Base-by-base conservation (phyloP, 345 rosid species). In the Camelina laxa region DNA sequence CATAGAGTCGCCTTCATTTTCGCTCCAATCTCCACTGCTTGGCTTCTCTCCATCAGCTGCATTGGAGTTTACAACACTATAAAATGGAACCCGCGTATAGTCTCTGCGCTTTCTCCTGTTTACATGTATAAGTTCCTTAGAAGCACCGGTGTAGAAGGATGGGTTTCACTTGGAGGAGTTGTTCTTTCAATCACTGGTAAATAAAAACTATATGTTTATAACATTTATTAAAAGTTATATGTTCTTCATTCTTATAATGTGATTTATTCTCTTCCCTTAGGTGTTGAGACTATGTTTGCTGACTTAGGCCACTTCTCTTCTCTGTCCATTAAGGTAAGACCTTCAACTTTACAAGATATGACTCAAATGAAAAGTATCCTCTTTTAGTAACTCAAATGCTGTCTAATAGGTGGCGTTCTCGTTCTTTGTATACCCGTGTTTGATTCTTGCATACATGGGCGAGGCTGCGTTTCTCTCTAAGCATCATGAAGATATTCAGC, bases 391-490 rank as follows among this genome's bases (percentile, higher is more conserved):
- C 65, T 19, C 20, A 17, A 30, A 47, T 41, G 27, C 19, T 64
- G 58, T 27, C n/a, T 71, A 8, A 1, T 81, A 87, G 98, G 87
- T 86, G 73, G 96, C 97, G 35, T 94, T 89, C 77, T 76, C 87
- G 15, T 78, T 83, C 70, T 72, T 89, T 55, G 92, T 91, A 53
- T 91, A 89, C 72, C 98, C 98, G 1, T 94, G 88, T 79, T 80
- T 94, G 74, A 79, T 91, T 73, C 88, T 94, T 63, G 96, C 96
- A 7, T 94, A 94, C 69, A 90, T 88, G 98, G 98, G 98, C 0
- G 91, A 91, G 80, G 96, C 96, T 53, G 97, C 98, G 6, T 91
- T 83, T 65, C 85, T 91, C 67, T 88, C 98, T 17, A 86, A 84
- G 60, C 85, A 94, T 61, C 86, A 85, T 75, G 90, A 87, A 75